These are phyloP conservation scores for Senecio squalidus DNA, from an alignment of 140 eudicot genomes.

Conservation along the genomic window DNA sequence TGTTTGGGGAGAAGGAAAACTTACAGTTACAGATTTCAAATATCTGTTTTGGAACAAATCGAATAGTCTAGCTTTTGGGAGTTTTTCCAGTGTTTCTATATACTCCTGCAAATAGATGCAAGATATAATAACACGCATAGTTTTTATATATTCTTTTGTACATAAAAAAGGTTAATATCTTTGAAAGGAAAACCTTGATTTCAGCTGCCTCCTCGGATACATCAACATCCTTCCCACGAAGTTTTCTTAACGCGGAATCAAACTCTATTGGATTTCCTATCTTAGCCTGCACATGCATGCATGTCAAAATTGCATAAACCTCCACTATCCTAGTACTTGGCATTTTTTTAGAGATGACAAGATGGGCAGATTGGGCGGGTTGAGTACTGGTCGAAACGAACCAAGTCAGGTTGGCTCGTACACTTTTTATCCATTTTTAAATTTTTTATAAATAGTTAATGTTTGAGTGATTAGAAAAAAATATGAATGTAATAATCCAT, in stretches of 20 bases:
- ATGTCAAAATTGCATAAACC: background rate
- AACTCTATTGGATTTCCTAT: slow-evolving; percentile 53
- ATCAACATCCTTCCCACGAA: slow-evolving; percentile 74
- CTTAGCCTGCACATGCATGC: slow-evolving; percentile 56
- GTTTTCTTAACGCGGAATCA: slow-evolving; percentile 58
- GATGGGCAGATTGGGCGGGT: background rate
- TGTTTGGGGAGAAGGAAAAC: slow-evolving; percentile 3
- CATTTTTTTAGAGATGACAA: background rate
- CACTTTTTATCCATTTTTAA: background rate
- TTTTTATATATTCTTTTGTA: background rate
- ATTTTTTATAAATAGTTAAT: background rate
- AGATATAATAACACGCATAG: background rate
- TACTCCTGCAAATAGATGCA: slow-evolving; percentile 45
- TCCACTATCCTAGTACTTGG: background rate
- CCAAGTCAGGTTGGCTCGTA: background rate
- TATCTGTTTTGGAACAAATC: slow-evolving; percentile 72
- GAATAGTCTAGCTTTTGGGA: slow-evolving; percentile 58
- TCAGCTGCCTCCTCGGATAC: slow-evolving; percentile 79
- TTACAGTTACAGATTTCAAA: slow-evolving; percentile 57
- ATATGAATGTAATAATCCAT: no score
- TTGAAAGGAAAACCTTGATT: slow-evolving; percentile 48
- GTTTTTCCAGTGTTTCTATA: slow-evolving; percentile 47
- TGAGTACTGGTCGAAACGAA: background rate
- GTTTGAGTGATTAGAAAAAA: no score
- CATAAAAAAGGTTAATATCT: background rate